These are phyloP conservation scores for Yamadazyma pseudoaaseri DNA, from an alignment of 1,139 yeast genomes.

Conservation along the genomic window DNA sequence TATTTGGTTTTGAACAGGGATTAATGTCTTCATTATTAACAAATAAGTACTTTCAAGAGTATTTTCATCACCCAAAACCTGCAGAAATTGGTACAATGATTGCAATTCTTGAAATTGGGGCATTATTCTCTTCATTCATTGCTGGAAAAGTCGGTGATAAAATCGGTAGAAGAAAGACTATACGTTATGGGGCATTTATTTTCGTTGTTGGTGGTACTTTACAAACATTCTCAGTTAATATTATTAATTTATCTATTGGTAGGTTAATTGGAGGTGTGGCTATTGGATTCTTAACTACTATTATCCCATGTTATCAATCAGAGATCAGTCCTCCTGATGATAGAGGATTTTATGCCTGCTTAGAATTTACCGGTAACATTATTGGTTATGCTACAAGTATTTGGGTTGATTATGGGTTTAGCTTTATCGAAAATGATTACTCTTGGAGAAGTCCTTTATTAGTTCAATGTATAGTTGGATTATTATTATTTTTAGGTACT, in stretches of 20 bases:
- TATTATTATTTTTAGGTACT: constrained; percentile 66
- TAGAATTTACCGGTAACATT: constrained; percentile 90
- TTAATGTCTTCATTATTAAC: constrained; percentile 61
- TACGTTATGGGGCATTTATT: constrained; percentile 75
- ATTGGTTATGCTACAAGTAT: constrained; percentile 83
- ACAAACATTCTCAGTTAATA: constrained; percentile 55
- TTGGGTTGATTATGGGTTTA: constrained; percentile 86
- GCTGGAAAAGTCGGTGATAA: constrained; percentile 80
- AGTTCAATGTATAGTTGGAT: constrained; percentile 75
- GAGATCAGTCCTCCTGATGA: constrained; percentile 90
- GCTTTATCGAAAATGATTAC: constrained; percentile 49
- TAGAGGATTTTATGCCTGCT: constrained; percentile 85
- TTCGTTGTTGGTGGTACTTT: constrained; percentile 80
- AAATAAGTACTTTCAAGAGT: constrained; percentile 68
- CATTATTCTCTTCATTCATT: constrained; percentile 69
- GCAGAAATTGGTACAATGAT: constrained; percentile 52
- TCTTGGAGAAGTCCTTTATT: constrained; percentile 83
- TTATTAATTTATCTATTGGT: constrained; percentile 59
- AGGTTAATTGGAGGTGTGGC: constrained; percentile 84
- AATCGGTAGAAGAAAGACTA: constrained; percentile 78
- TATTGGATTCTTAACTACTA: constrained; percentile 86
- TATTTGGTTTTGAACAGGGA: constrained; percentile 66
- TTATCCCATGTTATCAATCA: constrained; percentile 92
- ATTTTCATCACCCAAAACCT: constrained; percentile 65
- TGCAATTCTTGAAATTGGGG: constrained; percentile 67